phyloP scores from a whole-genome alignment of 371 early-diverging fungal species.

The Blastocladiella emersonii region DNA sequence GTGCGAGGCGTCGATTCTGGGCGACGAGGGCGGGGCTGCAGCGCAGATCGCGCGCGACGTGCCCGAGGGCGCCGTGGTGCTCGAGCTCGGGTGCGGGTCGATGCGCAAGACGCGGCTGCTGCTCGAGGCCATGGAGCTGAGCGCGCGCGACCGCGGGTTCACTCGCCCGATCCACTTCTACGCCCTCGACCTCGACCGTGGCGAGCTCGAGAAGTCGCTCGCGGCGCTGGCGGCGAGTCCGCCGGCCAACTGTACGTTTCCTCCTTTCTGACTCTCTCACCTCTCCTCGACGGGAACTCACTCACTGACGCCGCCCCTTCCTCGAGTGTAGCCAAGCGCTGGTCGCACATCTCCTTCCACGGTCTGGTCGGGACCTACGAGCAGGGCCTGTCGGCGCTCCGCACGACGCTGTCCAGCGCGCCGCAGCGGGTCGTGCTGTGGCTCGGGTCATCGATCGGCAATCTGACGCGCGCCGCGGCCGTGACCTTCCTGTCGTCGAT shows the following conservation, averaged over 20 bases:
- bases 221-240: conserved; percentile 20
- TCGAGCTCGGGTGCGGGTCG: conserved; percentile 78
- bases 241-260: too few relatives aligned
- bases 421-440: conserved; percentile 57
- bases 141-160: conserved; percentile 24
- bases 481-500: conserved; percentile 34
- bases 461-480: conserved; percentile 43
- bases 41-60: conserved; percentile 50
- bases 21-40: conserved; percentile 22
- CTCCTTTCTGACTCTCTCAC: too few relatives aligned
- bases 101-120: conserved; percentile 74
- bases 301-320: too few relatives aligned
- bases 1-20: conserved; percentile 64
- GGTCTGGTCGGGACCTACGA: conserved; percentile 86
- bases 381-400: conserved; percentile 42
- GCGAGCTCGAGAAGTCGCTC: conserved; percentile 52
- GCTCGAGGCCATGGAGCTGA: conserved; percentile 48
- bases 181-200: conserved; percentile 78
- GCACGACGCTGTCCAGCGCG: conserved; percentile 27
- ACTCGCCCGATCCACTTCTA: conserved; percentile 47
- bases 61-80: conserved; percentile 42
- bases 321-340: too few relatives aligned
- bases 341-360: conserved; percentile 7
- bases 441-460: conserved; percentile 84
- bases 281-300: too few relatives aligned